Base-by-base conservation (phyloP, 2,329 filamentous ascomycete species). In the Neonectria neomacrospora region DNA sequence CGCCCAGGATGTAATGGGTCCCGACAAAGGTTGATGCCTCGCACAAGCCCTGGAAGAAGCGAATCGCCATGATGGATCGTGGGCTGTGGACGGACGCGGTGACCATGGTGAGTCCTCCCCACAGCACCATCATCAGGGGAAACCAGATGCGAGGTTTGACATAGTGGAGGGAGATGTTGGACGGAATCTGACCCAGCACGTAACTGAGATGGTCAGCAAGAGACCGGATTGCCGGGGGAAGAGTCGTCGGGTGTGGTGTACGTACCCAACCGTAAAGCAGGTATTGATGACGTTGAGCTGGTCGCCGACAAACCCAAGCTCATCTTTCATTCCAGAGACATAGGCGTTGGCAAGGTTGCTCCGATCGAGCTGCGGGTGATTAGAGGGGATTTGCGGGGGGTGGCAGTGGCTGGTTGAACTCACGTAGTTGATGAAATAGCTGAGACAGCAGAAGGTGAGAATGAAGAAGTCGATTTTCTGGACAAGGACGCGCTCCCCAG, bases 391-490 rank as follows among this genome's bases (percentile, higher is more conserved):
- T n/a, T 3, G 7, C 7, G 8, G 12, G 11, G 1, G 34, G 12
- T 5, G 2, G 10, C 26, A 7, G n/a, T 5, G 3, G 11, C 12
- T 7, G 8, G 16, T 45, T 16, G 2, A 11, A 66, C 82, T 37
- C 69, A 84, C 83, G 65, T 86, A 86, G 70, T 86, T 86, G 68
- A 83, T 78, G 58, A 86, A 83, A 70, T 86, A 87, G 67, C 81
- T 83, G 53, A 90, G 71, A 70, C 87, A 90, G 74, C 87, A 89
- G 70, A 89, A 89, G 0, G 85, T 87, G 47, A 90, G 74, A 68
- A 89, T 89, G 76, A 89, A 89, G 69, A 88, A 89, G 72, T 89
- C 87, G 51, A 88, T 85, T 77, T 87, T 88, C 42, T 80, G 81
- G 6, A 89, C 77, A 30, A 89, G 75, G 62, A 78, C 80, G 32